Base-by-base conservation (phyloP, 495 filamentous ascomycete genomes). In the Gamarada debralockiae region DNA sequence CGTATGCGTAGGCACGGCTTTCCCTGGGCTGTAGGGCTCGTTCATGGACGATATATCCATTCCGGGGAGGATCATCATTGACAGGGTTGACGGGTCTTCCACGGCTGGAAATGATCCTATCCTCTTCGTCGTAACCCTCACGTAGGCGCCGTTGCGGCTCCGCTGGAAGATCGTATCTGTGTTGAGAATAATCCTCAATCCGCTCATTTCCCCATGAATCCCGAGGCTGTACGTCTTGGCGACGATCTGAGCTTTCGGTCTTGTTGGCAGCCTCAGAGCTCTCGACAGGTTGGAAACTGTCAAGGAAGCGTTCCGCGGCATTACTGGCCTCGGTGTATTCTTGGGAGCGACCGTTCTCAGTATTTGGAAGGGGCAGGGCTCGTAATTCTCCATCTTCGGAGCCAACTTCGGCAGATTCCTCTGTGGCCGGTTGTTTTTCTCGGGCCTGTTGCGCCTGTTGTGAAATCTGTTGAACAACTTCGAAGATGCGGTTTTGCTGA, bases 251-350 rank as follows among this genome's bases (percentile, higher is more conserved):
- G 22, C 48, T 33, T 21, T 46, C 33, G 17, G 15, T 33, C 18
- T 52, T 52, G n/a, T 40, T 50, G 21, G 34, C 15, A 29, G 38
- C 3, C 4, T 50, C 40, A n/a, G 21, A 9, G 1, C 24, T 43
- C 20, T 63, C 63, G 2, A 46, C 63, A 34, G 70, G 70, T n/a
- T 53, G 54, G 23, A 73, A 65, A 21, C 65, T 60, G 33, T 68
- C 67, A 6, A 75, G 56, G 36, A 77, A 75, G 14, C 63, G 60
- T 33, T 75, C 72, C 6, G 72, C 73, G 20, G 69, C 68, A 50
- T 58, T 62, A 27, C 58, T 56, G 15, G 49, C 56, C 42, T 66
- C 60, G 9, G 55, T 43, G 9, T 58, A 48, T 25, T 53, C 40
- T 17, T 29, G 23, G 23, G 23, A 37, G 18, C n/a, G 33, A 13